Conservation (phyloP, 495 filamentous ascomycete species). For the Annulohypoxylon stygium region DNA sequence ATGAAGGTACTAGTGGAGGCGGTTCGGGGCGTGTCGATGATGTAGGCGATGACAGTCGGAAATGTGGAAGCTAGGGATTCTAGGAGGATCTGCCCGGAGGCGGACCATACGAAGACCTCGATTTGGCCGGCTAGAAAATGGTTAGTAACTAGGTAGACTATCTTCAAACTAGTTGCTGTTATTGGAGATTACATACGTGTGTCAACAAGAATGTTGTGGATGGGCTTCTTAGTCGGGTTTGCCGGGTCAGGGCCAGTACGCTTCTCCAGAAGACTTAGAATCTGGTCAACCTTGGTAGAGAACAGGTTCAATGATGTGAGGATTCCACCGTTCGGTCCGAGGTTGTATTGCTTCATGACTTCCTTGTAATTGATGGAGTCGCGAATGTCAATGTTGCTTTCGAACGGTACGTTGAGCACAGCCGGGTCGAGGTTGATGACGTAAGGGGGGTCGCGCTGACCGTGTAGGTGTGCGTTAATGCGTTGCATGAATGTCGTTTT, state of each 20-base stretch:
- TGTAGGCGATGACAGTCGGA: slow-evolving; percentile 95
- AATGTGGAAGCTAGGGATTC: slow-evolving; percentile 92
- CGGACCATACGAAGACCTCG: slow-evolving; percentile 98
- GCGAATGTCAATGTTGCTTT: slow-evolving; percentile 98
- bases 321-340: slow-evolving; percentile 98
- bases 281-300: slow-evolving; percentile 96
- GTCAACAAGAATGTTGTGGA: slow-evolving; percentile 90
- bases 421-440: slow-evolving; percentile 98
- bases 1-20: slow-evolving; percentile 96
- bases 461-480: slow-evolving; percentile 90
- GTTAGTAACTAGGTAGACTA: slow-evolving; percentile 6
- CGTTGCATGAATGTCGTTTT: slow-evolving; percentile 99
- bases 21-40: slow-evolving; percentile 95
- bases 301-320: slow-evolving; percentile 96
- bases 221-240: slow-evolving; percentile 71
- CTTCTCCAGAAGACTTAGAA: slow-evolving; percentile 90
- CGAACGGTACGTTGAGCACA: slow-evolving; percentile 95
- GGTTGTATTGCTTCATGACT: slow-evolving; percentile 98
- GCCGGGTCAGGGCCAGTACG: slow-evolving; percentile 74
- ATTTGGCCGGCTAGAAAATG: slow-evolving; percentile 79
- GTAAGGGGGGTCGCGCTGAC: slow-evolving; percentile 80
- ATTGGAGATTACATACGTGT: slow-evolving; percentile 65
- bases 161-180: neutral
- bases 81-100: slow-evolving; percentile 91
- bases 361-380: slow-evolving; percentile 99